Base-by-base conservation (phyloP, 139 green algal genomes). In the Yamagishiella unicocca region DNA sequence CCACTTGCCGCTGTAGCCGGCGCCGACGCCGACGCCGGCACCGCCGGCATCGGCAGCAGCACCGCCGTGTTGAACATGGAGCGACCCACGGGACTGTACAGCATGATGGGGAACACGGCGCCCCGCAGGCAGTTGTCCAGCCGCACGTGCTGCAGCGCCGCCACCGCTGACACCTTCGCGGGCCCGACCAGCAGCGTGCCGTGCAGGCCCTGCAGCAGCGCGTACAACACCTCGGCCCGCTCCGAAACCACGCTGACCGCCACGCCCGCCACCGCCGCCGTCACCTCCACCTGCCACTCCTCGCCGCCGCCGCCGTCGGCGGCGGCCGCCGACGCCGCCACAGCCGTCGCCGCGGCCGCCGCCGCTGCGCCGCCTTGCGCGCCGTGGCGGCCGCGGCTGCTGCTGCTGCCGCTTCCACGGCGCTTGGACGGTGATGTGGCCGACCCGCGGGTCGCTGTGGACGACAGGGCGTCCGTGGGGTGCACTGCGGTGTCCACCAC, bases 91-190 rank as follows among this genome's bases (percentile, higher is more conserved):
- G 93, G 93, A 66, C 62, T 84, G 61, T 68, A 92, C 27, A 96
- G 50, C 42, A 93, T 75, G 29, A 96, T 88, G 0, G 94, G 94
- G 66, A 92, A 93, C 4, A 82, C 74, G 2, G 92, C 93, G 29
- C 77, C 89, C 6, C 85, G 91, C 66, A 93, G 77, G 35, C 92
- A 93, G 88, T 97, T 97, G 90, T 98, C 95, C n/a, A 93, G 66
- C 33, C 93, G 89, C 29, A 96, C 42, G n/a, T 55, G 81, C 61
- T 72, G 35, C 58, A 96, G 40, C 3, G 22, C n/a, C 29, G 29
- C 70, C 3, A 24, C 66, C 38, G 21, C 45, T 35, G 82, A 43
- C 85, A 91, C 35, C 84, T 93, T 29, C 71, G 88, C 83, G 83
- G 91, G 78, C 46, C 83, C 68, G 43, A 93, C 37, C 66, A 81